Evolutionary conservation across 768 basidiomycete genomes (phyloP).

Genomic region (Mycena pura): DNA sequence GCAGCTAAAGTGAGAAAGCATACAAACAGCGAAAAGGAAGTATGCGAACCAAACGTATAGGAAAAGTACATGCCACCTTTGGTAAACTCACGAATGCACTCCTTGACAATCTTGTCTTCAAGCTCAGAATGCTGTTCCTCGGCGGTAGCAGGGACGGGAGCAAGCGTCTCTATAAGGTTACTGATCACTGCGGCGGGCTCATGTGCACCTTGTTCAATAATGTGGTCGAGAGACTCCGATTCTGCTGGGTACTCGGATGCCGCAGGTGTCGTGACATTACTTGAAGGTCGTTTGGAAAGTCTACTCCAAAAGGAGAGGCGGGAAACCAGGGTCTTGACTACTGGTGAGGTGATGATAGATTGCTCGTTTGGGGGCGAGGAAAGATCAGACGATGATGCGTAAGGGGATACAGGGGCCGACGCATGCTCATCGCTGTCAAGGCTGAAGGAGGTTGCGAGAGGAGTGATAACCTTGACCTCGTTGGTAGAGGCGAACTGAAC

Average conservation of each 20-base stretch:
- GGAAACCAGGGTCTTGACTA: slow-evolving; percentile 67
- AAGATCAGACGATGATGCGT: slow-evolving; percentile 46
- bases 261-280: slow-evolving; percentile 17
- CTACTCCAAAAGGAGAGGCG: slow-evolving; percentile 81
- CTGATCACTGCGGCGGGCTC: slow-evolving; percentile 61
- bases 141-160: slow-evolving; percentile 63
- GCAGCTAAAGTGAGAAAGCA: slow-evolving; percentile 2
- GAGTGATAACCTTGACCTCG: slow-evolving; percentile 53
- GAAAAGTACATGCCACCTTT: slow-evolving; percentile 93
- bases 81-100: slow-evolving; percentile 76
- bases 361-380: slow-evolving; percentile 57
- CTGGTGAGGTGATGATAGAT: slow-evolving; percentile 50
- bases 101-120: slow-evolving; percentile 82
- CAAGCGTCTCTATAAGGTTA: slow-evolving; percentile 63
- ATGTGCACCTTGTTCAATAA: slow-evolving; percentile 53
- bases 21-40: background rate
- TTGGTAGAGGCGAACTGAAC: slow-evolving; percentile 63
- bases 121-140: slow-evolving; percentile 79
- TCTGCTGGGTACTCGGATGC: background rate
- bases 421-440: slow-evolving; percentile 28
- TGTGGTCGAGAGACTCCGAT: slow-evolving; percentile 44
- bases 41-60: slow-evolving; percentile 75
- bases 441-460: slow-evolving; percentile 35
- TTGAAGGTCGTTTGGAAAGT: slow-evolving; percentile 55
- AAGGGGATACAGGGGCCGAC: slow-evolving; percentile 25